phyloP scores from a whole-genome alignment of 495 filamentous ascomycete genomes.

The Hypomontagnella submonticulosa region DNA sequence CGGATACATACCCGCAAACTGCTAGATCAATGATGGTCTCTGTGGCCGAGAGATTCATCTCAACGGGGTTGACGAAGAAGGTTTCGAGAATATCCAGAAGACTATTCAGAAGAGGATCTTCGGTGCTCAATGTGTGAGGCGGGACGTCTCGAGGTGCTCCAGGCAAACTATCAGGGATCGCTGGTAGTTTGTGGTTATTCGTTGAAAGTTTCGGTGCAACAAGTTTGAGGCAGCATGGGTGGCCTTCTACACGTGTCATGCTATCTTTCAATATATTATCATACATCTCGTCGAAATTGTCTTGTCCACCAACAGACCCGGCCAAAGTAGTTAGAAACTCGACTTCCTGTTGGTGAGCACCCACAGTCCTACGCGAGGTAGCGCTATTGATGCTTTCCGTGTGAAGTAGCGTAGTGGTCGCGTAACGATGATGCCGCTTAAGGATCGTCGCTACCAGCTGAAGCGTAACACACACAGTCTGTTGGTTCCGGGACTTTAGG shows the following conservation, averaged over 20 bases:
- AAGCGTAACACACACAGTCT: constrained; percentile 88
- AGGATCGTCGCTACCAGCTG: constrained; percentile 86
- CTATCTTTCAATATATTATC: constrained; percentile 85
- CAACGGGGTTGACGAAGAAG: constrained; percentile 90
- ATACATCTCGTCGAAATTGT: constrained; percentile 81
- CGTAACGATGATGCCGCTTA: constrained; percentile 86
- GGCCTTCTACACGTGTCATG: constrained; percentile 79
- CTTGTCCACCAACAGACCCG: constrained; percentile 74
- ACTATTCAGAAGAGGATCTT: constrained; percentile 80
- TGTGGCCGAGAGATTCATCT: constrained; percentile 87
- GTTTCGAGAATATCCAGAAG: constrained; percentile 74
- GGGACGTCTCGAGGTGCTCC: constrained; percentile 66
- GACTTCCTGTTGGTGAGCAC: constrained; percentile 83
- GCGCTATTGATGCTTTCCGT: constrained; percentile 64
- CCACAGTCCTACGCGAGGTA: constrained; percentile 72
- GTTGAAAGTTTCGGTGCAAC: constrained; percentile 65
- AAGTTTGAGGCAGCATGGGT: constrained; percentile 73
- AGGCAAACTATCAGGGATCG: constrained; percentile 61
- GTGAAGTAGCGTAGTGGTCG: constrained; percentile 78
- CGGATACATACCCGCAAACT: constrained; percentile 80
- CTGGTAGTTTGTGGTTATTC: constrained; percentile 61
- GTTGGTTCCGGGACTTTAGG: constrained; percentile 82
- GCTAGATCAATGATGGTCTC: constrained; percentile 83
- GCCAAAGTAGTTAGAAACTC: constrained; percentile 78
- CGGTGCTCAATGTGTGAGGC: constrained; percentile 69